Base-by-base conservation (phyloP, 2,329 filamentous ascomycete genomes). In the Epichloe glyceriae region DNA sequence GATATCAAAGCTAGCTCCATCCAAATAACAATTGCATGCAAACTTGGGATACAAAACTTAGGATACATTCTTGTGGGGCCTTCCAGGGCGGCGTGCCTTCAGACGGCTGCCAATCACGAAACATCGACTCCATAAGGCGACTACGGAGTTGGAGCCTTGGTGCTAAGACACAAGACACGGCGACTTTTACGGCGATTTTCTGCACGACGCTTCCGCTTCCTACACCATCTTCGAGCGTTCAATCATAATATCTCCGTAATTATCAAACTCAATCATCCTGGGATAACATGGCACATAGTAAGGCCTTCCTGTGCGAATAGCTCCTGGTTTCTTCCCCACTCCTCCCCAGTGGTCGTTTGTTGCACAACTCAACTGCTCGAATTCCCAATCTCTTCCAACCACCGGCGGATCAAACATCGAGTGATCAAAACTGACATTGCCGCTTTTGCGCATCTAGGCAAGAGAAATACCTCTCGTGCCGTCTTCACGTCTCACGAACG, bases 401-500 rank as follows among this genome's bases (percentile, higher is more conserved):
- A 40, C n/a, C 45, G 2, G 51, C 42, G 37, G 50, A 38, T 20
- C n/a, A 20, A 42, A 17, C 26, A 34, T 22, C 11, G 14, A n/a
- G 12, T 10, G 22, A 30, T 14, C 7, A 41, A 35, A 30, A 35
- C 33, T 44, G 38, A 47, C 43, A 19, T 14, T 14, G 12, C 44
- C 17, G 14, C 12, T 12, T n/a, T 30, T 15, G n/a, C 37, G 5
- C 20, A 38, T 35, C 54, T 52, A 82, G 79, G 79, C 63, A 95
- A 95, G 72, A 82, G 88, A 60, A 95, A 96, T 70, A 95, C 89
- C 43, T 91, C 88, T 43, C 82, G 91, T 43, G 83, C 89, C 41
- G 89, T 96, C 68, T 97, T 97, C 74, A 97, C 93, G 35, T 83
- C 88, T 22, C 82, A 96, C 70, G 93, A 97, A 71, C 84, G 93